Base-by-base conservation (phyloP, 2,329 filamentous ascomycete genomes). In the Triangularia verruculosa region DNA sequence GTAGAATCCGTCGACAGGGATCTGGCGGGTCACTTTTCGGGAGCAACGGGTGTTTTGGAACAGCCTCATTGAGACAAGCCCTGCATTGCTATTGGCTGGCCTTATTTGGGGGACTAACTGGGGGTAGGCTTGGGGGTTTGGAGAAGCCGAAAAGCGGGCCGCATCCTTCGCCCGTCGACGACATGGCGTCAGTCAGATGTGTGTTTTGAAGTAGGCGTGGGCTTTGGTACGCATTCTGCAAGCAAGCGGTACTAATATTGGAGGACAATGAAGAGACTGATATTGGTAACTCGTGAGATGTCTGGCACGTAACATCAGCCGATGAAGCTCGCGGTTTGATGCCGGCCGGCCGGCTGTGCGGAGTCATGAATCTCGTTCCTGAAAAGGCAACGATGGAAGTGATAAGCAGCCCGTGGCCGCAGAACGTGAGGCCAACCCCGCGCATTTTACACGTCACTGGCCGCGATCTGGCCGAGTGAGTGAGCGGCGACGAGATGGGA, bases 51-150 rank as follows among this genome's bases (percentile, higher is more conserved):
- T 63, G 64, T 68, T 65, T 64, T 64, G 66, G 57, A 67, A 65
- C 68, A 70, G 70, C 70, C 69, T 67, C 69, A 70, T 63, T 34
- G 52, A 60, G 63, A 30, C 55, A n/a, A 22, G 43, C n/a, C 68
- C 25, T 47, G 17, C 43, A 17, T 56, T 52, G 28, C 55, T 28
- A 71, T 71, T 71, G 70, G 70, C 66, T 65, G 63, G 66, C 65
- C 63, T 58, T 61, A 64, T 62, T 58, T 66, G 55, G 60, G 57
- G 58, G 30, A n/a, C 57, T 59, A 59, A 59, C 57, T 30, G 34
- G 57, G 57, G 39, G 30, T 22, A 5, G 43, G 57, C 22, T 59
- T 51, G 57, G 34, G 4, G 34, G 4, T 34, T 39, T 39, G 39
- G 39, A 47, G 39, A 20, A 47, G n/a, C 39, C 39, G 39, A 20